Evolutionary conservation across 225 moss, liverwort and hornwort genomes (phyloP).

Genomic region (Physcomitrium patens): DNA sequence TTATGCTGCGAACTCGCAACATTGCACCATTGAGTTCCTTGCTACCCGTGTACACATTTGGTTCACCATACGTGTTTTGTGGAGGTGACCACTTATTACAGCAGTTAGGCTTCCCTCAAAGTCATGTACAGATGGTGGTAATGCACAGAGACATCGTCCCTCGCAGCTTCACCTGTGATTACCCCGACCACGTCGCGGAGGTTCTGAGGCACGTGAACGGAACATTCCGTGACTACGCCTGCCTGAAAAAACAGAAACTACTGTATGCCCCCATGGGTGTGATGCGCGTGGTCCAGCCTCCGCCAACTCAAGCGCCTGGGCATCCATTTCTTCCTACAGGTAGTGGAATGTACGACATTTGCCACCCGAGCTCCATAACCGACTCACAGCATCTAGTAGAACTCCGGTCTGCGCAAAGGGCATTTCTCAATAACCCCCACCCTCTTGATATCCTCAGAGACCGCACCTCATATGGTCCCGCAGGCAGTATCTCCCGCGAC

Average conservation of each 20-base stretch:
- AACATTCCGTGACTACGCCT: slow-evolving; percentile 75
- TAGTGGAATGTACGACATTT: slow-evolving; percentile 48
- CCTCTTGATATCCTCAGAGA: slow-evolving; percentile 51
- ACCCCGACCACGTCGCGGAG: slow-evolving; percentile 77
- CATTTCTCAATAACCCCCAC: slow-evolving; percentile 57
- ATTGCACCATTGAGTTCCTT: slow-evolving; percentile 57
- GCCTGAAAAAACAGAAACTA: slow-evolving; percentile 71
- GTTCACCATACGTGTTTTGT: slow-evolving; percentile 80
- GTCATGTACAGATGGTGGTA: slow-evolving; percentile 77
- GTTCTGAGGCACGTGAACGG: slow-evolving; percentile 77
- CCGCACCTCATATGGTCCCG: slow-evolving; percentile 40
- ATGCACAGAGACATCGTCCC: slow-evolving; percentile 94
- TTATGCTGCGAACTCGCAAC: slow-evolving; percentile 77
- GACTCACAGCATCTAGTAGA: slow-evolving; percentile 32
- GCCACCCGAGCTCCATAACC: slow-evolving; percentile 26
- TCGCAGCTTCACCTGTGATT: slow-evolving; percentile 76
- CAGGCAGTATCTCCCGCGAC: slow-evolving; percentile 48
- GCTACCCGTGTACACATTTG: slow-evolving; percentile 82
- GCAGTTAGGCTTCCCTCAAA: slow-evolving; percentile 65
- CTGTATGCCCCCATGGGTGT: slow-evolving; percentile 88
- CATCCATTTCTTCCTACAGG: slow-evolving; percentile 49
- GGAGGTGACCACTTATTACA: slow-evolving; percentile 82
- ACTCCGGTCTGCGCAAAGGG: slow-evolving; percentile 46
- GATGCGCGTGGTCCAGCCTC: slow-evolving; percentile 61
- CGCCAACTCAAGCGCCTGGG: slow-evolving; percentile 42